Evolutionary conservation across 2,329 filamentous ascomycete genomes (phyloP).

Genomic region (Botrytis deweyae): DNA sequence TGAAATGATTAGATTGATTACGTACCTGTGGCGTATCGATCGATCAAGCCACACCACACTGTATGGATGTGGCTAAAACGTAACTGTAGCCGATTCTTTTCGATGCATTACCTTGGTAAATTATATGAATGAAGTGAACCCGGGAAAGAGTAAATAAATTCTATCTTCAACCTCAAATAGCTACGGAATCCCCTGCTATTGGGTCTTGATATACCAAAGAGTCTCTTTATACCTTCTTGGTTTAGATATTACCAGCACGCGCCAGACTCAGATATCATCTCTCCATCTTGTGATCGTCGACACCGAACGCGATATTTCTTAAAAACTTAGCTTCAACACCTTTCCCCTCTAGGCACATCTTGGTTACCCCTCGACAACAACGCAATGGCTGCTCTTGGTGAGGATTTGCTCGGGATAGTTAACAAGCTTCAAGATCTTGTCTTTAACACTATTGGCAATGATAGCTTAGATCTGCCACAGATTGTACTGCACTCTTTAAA

Average conservation of each 20-base stretch:
- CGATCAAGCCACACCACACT: conserved; percentile 9
- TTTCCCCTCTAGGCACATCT: conserved; percentile 11
- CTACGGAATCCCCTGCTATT: conserved; percentile 16
- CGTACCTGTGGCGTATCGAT: not conserved
- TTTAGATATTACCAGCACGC: conserved; percentile 1
- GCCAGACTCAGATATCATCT: conserved; percentile 5
- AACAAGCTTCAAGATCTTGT: conserved; percentile 98
- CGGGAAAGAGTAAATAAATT: conserved; percentile 20
- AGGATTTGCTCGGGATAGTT: conserved; percentile 91
- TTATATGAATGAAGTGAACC: conserved; percentile 16
- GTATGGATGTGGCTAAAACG: conserved; percentile 9
- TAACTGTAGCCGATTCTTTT: conserved; percentile 10
- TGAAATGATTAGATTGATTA: not conserved
- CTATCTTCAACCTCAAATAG: conserved; percentile 7
- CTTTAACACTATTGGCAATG: conserved; percentile 99
- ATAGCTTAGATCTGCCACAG: conserved; percentile 94
- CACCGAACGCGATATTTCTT: conserved; percentile 15
- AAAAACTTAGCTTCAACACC: conserved; percentile 19
- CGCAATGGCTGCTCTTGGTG: conserved; percentile 86
- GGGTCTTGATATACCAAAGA: conserved; percentile 7
- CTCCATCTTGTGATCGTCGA: conserved; percentile 19
- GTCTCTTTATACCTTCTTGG: conserved; percentile 1
- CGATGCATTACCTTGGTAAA: conserved; percentile 21
- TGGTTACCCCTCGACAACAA: conserved; percentile 33
- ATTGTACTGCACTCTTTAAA: conserved; percentile 66